These are phyloP conservation scores for Amanita fuliginea DNA, from an alignment of 768 basidiomycete genomes.

Conservation along the genomic window DNA sequence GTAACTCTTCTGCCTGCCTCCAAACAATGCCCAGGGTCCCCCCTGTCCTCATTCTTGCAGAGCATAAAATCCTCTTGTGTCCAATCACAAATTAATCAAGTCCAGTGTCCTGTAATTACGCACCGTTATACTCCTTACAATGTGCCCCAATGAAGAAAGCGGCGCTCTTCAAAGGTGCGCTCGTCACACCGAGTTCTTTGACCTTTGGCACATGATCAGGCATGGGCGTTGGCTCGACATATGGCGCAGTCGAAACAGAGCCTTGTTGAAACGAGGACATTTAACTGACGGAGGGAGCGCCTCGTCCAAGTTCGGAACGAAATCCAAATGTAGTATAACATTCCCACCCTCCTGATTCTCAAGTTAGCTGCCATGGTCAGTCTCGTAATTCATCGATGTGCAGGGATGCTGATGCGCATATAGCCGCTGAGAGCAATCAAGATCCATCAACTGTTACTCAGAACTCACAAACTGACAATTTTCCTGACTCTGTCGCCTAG, in stretches of 20 bases:
- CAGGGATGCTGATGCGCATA: background rate
- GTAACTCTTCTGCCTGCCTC: constrained; percentile 95
- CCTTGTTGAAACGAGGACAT: constrained; percentile 47
- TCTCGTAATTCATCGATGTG: background rate
- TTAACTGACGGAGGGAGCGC: constrained; percentile 12
- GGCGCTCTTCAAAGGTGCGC: constrained; percentile 90
- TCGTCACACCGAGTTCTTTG: constrained; percentile 79
- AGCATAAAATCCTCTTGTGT: constrained; percentile 56
- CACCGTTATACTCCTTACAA: constrained; percentile 98
- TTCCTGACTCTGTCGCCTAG: constrained; percentile 45
- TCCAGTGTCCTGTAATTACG: constrained; percentile 6
- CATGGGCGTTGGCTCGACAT: constrained; percentile 56
- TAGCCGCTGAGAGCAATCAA: constrained; percentile 45
- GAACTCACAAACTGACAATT: constrained; percentile 62
- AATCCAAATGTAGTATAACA: background rate
- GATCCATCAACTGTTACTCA: constrained; percentile 57
- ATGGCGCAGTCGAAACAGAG: constrained; percentile 34
- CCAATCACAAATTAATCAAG: background rate
- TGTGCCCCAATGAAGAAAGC: constrained; percentile 94
- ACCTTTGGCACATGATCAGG: constrained; percentile 64
- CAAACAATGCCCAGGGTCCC: constrained; percentile 88
- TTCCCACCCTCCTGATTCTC: background rate
- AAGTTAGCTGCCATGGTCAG: background rate
- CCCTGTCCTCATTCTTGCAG: constrained; percentile 86
- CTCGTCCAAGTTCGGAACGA: background rate